A percentile compares a stretch with the other conserved stretches of the same genome.
phyloP scores from a whole-genome alignment of 2,329 filamentous ascomycete genomes.

The Colletotrichum trifolii region DNA sequence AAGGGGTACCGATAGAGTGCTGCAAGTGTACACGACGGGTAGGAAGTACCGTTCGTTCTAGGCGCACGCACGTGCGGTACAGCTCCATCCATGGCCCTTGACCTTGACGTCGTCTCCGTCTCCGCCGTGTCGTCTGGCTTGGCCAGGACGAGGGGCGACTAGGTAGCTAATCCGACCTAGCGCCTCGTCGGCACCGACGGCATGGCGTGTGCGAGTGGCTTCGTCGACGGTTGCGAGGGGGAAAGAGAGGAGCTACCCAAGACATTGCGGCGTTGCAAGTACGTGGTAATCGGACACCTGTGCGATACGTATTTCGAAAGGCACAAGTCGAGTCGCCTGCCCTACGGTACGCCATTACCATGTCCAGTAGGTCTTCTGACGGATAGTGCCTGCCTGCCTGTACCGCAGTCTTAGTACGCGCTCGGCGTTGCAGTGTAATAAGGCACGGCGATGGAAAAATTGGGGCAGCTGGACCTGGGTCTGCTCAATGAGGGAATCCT shows the following conservation, averaged over 20 bases:
- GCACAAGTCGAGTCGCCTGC: slow-evolving; percentile 9
- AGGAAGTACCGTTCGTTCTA: slow-evolving; percentile 39
- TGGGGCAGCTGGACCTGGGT: slow-evolving; percentile 29
- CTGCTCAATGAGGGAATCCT: slow-evolving; percentile 37
- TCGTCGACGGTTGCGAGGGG: slow-evolving; percentile 27
- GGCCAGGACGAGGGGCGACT: slow-evolving; percentile 17
- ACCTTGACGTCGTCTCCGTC: slow-evolving; percentile 7
- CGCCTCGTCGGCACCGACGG: slow-evolving; percentile 35
- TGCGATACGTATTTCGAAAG: slow-evolving; percentile 21
- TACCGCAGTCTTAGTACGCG: not conserved
- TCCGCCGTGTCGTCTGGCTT: slow-evolving; percentile 30
- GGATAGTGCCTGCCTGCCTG: slow-evolving; percentile 31
- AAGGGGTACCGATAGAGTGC: slow-evolving; percentile 39
- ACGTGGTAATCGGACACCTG: not conserved
- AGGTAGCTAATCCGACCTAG: slow-evolving; percentile 29
- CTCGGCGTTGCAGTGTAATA: slow-evolving; percentile 32
- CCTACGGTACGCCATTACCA: slow-evolving; percentile 15
- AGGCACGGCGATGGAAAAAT: slow-evolving; percentile 34
- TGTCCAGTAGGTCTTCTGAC: slow-evolving; percentile 20
- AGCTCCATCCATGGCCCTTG: slow-evolving; percentile 27
- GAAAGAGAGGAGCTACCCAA: slow-evolving; percentile 13
- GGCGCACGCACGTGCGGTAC: slow-evolving; percentile 38
- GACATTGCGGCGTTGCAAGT: too few species aligned
- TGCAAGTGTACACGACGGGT: slow-evolving; percentile 36
- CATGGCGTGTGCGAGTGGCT: slow-evolving; percentile 32